These are phyloP conservation scores for Castanea crenata DNA, from an alignment of 306 rosid species.

Conservation along the genomic window DNA sequence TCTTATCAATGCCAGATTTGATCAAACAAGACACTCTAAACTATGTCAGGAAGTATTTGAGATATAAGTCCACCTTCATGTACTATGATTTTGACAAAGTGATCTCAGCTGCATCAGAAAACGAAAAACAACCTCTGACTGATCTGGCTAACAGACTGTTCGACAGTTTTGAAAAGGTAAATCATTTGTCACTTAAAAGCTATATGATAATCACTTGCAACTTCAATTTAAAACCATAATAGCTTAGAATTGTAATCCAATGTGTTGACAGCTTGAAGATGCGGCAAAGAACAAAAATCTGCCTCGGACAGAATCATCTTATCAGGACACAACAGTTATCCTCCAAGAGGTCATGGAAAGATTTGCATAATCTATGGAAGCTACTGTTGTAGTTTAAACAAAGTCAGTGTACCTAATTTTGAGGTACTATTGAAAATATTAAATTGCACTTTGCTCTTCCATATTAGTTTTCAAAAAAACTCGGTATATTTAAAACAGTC, in stretches of 20 bases:
- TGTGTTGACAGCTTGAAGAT: conserved; percentile 64
- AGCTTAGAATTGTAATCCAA: background rate
- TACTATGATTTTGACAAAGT: conserved; percentile 84
- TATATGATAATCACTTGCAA: background rate
- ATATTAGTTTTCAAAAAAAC: background rate
- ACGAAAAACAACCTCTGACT: conserved; percentile 65
- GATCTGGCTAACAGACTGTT: conserved; percentile 78
- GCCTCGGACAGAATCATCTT: conserved; percentile 38
- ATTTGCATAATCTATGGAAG: conserved; percentile 41
- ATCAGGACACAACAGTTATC: conserved; percentile 61
- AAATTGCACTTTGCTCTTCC: background rate
- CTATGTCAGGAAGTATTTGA: conserved; percentile 78
- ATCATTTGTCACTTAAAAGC: background rate
- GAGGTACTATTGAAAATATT: background rate
- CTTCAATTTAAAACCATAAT: background rate
- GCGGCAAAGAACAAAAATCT: conserved; percentile 63
- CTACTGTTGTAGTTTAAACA: background rate
- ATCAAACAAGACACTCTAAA: conserved; percentile 63
- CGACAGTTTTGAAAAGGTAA: conserved; percentile 82
- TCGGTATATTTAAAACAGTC: background rate
- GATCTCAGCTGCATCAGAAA: conserved; percentile 59
- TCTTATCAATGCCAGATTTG: conserved; percentile 83
- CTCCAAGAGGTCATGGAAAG: conserved; percentile 84
- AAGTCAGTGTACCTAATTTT: background rate
- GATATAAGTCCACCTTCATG: conserved; percentile 76